Evolutionary conservation across 1,284 basidiomycete species (phyloP).

Genomic region (Pyrrhoderma noxium): DNA sequence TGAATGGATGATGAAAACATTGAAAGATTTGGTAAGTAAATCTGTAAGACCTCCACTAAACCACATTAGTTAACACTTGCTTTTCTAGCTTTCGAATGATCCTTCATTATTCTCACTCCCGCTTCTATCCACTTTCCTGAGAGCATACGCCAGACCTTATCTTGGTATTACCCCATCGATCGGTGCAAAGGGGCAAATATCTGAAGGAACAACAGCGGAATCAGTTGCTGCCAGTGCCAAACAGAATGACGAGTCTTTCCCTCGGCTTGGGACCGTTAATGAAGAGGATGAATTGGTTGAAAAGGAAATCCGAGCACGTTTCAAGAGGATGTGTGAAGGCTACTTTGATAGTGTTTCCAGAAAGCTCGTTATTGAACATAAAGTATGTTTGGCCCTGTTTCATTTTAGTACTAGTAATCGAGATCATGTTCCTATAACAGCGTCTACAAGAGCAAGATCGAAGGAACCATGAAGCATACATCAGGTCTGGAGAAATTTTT

Average conservation of each 20-base stretch:
- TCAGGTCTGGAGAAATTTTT: conserved; percentile 97
- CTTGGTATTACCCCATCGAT: conserved; percentile 60
- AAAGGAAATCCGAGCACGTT: conserved; percentile 77
- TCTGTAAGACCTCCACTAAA: conserved; percentile 3
- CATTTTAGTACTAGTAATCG: conserved; percentile 6
- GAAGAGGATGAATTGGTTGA: conserved; percentile 75
- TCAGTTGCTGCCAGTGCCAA: conserved; percentile 40
- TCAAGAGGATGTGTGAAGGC: conserved; percentile 87
- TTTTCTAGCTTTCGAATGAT: conserved; percentile 73
- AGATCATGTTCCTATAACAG: conserved; percentile 34
- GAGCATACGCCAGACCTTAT: conserved; percentile 75
- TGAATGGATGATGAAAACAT: conserved; percentile 77
- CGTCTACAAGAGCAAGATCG: conserved; percentile 94
- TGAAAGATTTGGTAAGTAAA: conserved; percentile 78
- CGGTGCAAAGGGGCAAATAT: conserved; percentile 46
- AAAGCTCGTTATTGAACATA: conserved; percentile 86
- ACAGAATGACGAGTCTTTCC: conserved; percentile 35
- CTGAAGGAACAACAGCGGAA: conserved; percentile 45
- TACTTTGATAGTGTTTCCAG: conserved; percentile 92
- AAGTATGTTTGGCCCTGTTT: conserved; percentile 39
- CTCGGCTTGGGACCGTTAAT: conserved; percentile 28
- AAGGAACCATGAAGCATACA: conserved; percentile 96
- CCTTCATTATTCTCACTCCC: conserved; percentile 81
- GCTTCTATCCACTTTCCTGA: conserved; percentile 77
- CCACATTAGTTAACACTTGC: conserved; percentile 2